A percentile compares a stretch with the other conserved stretches of the same genome.
These are phyloP conservation scores for Solanum hybrid DNA, from an alignment of 305 asterid species.

Conservation along the genomic window DNA sequence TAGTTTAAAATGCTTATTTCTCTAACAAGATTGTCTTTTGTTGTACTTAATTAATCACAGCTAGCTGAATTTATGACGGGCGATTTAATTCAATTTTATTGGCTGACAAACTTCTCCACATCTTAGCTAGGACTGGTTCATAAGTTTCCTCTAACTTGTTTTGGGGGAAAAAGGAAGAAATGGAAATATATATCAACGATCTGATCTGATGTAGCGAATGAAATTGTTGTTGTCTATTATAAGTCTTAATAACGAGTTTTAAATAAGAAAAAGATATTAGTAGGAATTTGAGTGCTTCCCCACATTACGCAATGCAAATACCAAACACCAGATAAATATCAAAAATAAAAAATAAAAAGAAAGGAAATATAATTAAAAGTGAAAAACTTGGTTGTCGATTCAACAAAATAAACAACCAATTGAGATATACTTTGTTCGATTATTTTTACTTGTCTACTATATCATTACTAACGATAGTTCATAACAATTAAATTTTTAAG, in stretches of 20 bases:
- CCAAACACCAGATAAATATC: no score
- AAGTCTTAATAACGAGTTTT: no score
- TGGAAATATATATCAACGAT: not conserved
- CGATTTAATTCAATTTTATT: not conserved
- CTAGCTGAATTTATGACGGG: not conserved
- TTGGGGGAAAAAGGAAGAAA: not conserved
- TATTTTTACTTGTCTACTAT: no score
- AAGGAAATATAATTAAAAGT: no score
- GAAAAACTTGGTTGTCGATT: no score
- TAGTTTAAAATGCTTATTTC: not conserved
- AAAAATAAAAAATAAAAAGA: no score
- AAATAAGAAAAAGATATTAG: no score
- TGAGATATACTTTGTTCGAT: no score
- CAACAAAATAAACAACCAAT: no score
- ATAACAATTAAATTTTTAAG: not conserved
- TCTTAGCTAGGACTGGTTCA: not conserved
- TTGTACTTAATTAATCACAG: not conserved
- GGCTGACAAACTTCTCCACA: not conserved
- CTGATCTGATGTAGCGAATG: rapidly evolving
- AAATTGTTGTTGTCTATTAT: no score
- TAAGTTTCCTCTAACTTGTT: not conserved
- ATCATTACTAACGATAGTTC: no score
- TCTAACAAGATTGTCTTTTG: not conserved
- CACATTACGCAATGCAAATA: rapidly evolving
- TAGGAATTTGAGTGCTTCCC: not conserved